A percentile compares a stretch with the other conserved stretches of the same genome.
phyloP scores from a whole-genome alignment of 1,284 basidiomycete species.

The Ceratobasidium sp. region DNA sequence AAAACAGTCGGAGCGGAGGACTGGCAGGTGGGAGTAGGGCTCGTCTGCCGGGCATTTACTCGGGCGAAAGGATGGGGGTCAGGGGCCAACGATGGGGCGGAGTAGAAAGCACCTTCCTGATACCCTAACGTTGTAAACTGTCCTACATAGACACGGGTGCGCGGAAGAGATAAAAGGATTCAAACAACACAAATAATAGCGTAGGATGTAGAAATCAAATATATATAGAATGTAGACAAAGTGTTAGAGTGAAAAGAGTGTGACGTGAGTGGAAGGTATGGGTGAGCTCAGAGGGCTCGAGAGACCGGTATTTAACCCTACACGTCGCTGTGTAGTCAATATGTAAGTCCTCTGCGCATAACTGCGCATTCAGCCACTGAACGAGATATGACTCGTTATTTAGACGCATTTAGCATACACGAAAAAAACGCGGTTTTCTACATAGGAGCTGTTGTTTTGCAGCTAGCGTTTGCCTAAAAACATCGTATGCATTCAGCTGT shows the following conservation, averaged over 20 bases:
- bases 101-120: neutral
- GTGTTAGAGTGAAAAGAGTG: no score
- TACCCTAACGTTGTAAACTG: neutral
- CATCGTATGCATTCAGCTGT: conserved; percentile 45
- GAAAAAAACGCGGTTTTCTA: no score
- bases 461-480: conserved; percentile 46
- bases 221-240: no score
- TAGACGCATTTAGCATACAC: no score
- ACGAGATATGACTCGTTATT: no score
- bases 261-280: no score
- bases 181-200: neutral
- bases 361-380: no score
- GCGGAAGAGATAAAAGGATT: neutral
- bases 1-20: neutral
- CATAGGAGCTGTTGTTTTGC: conserved; percentile 34
- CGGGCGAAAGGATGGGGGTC: neutral
- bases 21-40: neutral
- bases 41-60: conserved; percentile 2
- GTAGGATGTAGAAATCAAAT: no score
- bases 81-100: neutral
- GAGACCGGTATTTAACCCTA: no score
- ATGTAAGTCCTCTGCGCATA: no score
- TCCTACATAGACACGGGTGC: neutral
- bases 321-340: no score
- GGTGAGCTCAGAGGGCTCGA: no score